Percentiles rank a stretch among this genome's conserved stretches.
Evolutionary conservation across 1,139 yeast genomes (phyloP).

Genomic region (Pichia sp.): DNA sequence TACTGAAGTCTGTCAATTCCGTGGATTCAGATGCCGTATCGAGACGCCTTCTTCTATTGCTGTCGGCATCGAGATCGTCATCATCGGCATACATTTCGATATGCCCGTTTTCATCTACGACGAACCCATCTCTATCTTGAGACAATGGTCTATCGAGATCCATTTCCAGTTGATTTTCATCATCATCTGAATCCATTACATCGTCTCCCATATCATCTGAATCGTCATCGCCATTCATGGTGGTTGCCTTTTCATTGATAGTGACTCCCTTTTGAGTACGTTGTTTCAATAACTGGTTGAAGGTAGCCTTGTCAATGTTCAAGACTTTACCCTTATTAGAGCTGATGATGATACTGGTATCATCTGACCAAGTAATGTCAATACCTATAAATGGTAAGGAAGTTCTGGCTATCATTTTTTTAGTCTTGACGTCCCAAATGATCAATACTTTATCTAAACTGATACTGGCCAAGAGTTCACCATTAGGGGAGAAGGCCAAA

Average conservation of each 20-base stretch:
- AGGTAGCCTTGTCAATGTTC: constrained; percentile 10
- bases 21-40: constrained; percentile 12
- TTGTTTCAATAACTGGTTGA: constrained; percentile 4
- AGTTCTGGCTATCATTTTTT: constrained; percentile 22
- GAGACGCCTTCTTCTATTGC: constrained; percentile 11
- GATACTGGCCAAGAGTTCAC: constrained; percentile 51
- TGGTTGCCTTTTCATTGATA: constrained; percentile 1
- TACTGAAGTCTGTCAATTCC: constrained; percentile 21
- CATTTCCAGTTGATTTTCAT: constrained; percentile 25
- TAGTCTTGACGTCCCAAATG: constrained; percentile 44
- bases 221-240: constrained; percentile 18
- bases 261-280: constrained; percentile 11
- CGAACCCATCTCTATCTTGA: constrained; percentile 18
- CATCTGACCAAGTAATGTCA: constrained; percentile 11
- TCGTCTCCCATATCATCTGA: constrained; percentile 14
- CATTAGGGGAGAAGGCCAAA: constrained; percentile 54
- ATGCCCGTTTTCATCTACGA: constrained; percentile 33
- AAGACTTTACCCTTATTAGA: constrained; percentile 12
- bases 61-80: constrained; percentile 10
- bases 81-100: constrained; percentile 40
- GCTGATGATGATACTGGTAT: constrained; percentile 9
- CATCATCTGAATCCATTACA: constrained; percentile 16
- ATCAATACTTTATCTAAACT: constrained; percentile 41
- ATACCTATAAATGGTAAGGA: constrained; percentile 8
- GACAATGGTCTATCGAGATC: constrained; percentile 10